These are phyloP conservation scores for Zymoseptoria passerinii DNA, from an alignment of 2,329 filamentous ascomycete species.

Conservation along the genomic window DNA sequence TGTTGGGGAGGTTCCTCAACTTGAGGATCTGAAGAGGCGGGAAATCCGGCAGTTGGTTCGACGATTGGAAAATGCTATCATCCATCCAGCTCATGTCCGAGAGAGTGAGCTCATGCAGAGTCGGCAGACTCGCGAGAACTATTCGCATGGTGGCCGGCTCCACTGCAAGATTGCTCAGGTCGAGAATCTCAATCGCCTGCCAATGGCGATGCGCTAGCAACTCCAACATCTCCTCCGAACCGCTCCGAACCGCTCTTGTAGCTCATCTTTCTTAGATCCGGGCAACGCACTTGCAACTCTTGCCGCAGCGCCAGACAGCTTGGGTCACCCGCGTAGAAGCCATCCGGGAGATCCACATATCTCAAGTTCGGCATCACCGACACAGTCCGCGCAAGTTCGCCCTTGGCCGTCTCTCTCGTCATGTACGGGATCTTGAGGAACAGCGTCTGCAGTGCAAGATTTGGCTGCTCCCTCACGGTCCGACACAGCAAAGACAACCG, in stretches of 20 bases:
- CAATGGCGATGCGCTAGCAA: constrained; percentile 59
- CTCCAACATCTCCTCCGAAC: constrained; percentile 70
- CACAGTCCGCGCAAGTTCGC: constrained; percentile 75
- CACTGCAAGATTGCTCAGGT: constrained; percentile 59
- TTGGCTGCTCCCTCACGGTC: constrained; percentile 69
- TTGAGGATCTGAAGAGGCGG: constrained; percentile 67
- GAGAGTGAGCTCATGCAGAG: constrained; percentile 66
- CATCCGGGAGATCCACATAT: constrained; percentile 85
- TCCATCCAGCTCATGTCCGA: constrained; percentile 61
- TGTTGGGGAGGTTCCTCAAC: constrained; percentile 59
- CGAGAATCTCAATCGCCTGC: constrained; percentile 63
- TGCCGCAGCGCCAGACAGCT: constrained; percentile 67
- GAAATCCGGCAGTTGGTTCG: constrained; percentile 57
- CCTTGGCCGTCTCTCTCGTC: constrained; percentile 79
- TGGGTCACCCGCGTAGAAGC: constrained; percentile 73
- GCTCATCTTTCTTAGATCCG: constrained; percentile 79
- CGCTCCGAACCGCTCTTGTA: constrained; percentile 73
- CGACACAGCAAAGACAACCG: constrained; percentile 72
- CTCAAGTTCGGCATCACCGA: constrained; percentile 75
- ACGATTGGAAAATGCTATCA: constrained; percentile 65
- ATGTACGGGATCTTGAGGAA: constrained; percentile 90
- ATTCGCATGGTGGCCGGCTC: constrained; percentile 63
- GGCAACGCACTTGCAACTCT: constrained; percentile 75
- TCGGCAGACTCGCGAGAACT: constrained; percentile 58
- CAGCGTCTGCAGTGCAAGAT: constrained; percentile 60